Evolutionary conservation across 2,329 filamentous ascomycete species (phyloP).

Genomic region (Verticillium alfalfae): DNA sequence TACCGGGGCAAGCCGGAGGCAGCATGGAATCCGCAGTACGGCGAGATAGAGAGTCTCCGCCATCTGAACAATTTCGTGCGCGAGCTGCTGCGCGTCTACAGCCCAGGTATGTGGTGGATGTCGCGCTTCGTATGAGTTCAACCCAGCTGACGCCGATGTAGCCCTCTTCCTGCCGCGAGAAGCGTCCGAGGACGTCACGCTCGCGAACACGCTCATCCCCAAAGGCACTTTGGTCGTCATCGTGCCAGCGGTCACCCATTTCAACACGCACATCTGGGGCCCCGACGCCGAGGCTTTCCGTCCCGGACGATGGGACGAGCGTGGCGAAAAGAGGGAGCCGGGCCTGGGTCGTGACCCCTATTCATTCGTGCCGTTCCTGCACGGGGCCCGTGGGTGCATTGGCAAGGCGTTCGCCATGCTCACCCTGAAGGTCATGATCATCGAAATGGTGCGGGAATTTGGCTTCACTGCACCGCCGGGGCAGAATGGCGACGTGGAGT

Average conservation of each 20-base stretch:
- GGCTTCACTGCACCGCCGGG: conserved; percentile 3
- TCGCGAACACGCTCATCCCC: conserved; percentile 19
- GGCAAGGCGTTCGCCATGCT: conserved; percentile 11
- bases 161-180: conserved; percentile 17
- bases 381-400: conserved; percentile 10
- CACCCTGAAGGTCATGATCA: conserved; percentile 10
- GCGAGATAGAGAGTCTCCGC: conserved; percentile 38
- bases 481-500: conserved; percentile 2
- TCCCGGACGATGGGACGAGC: conserved; percentile 21
- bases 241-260: conserved; percentile 17
- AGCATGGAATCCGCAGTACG: conserved; percentile 25
- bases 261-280: conserved; percentile 21
- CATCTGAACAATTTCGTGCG: conserved; percentile 31
- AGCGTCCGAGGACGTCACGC: conserved; percentile 16
- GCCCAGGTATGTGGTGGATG: conserved; percentile 15
- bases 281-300: conserved; percentile 17
- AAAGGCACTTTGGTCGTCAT: conserved; percentile 20
- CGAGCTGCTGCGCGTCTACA: conserved; percentile 29
- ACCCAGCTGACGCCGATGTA: background rate
- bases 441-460: conserved; percentile 6
- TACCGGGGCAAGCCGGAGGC: conserved; percentile 21
- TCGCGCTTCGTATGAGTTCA: background rate
- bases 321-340: conserved; percentile 9
- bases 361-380: conserved; percentile 19
- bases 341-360: conserved; percentile 11